Conservation (phyloP, 1,139 yeast genomes). For the Diutina ranongensis region DNA sequence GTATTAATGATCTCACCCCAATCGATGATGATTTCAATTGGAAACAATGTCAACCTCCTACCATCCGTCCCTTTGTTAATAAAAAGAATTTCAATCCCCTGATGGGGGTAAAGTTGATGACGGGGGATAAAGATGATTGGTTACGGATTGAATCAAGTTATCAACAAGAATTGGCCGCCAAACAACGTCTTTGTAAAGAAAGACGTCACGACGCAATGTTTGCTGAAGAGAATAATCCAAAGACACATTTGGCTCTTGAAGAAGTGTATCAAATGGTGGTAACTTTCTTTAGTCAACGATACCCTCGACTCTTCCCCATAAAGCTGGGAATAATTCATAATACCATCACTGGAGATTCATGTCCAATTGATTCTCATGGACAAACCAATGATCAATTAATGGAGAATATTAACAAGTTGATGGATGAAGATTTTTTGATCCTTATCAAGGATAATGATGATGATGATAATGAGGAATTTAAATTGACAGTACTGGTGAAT, state of each 20-base stretch:
- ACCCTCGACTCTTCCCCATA: constrained; percentile 22
- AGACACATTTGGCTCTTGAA: constrained; percentile 17
- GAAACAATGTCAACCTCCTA: constrained; percentile 8
- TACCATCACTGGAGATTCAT: constrained; percentile 17
- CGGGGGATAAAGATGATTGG: constrained; percentile 24
- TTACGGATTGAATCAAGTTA: constrained; percentile 28
- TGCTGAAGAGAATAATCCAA: constrained; percentile 12
- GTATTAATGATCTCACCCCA: constrained; percentile 6
- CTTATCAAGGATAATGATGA: constrained; percentile 25
- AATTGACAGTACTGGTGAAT: constrained; percentile 22
- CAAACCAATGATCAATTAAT: constrained; percentile 15
- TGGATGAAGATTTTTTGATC: constrained; percentile 31
- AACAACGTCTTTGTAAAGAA: constrained; percentile 14
- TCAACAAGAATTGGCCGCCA: constrained; percentile 14
- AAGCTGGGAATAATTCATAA: constrained; percentile 14
- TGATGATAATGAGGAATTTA: constrained; percentile 24
- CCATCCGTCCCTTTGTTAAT: constrained; percentile 13
- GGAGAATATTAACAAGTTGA: constrained; percentile 16
- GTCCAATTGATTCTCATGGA: constrained; percentile 15
- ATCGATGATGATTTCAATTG: constrained; percentile 9
- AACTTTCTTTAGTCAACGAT: constrained; percentile 19
- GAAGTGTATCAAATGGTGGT: constrained; percentile 23
- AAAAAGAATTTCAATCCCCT: constrained; percentile 26
- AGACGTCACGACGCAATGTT: constrained; percentile 17
- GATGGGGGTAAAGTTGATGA: constrained; percentile 25